These are phyloP conservation scores for Ustilago trichophora DNA, from an alignment of 1,284 basidiomycete species.

Conservation along the genomic window DNA sequence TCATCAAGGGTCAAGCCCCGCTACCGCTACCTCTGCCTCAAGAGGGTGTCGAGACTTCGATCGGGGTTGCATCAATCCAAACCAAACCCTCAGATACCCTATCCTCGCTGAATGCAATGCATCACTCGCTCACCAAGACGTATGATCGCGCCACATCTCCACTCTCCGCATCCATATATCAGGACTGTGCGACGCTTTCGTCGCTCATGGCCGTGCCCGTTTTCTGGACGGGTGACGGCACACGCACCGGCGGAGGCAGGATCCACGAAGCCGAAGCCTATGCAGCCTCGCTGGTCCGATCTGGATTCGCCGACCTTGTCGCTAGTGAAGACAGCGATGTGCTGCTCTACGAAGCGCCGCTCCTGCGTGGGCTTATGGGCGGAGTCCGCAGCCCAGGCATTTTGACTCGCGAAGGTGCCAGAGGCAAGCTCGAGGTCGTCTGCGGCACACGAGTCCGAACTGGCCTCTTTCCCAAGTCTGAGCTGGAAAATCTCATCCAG, in stretches of 20 bases:
- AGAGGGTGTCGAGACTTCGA: background rate
- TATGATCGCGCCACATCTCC: constrained; percentile 50
- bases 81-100: background rate
- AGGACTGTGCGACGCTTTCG: constrained; percentile 54
- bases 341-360: constrained; percentile 62
- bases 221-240: constrained; percentile 60
- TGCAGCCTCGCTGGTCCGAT: constrained; percentile 58
- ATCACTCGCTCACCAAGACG: constrained; percentile 41
- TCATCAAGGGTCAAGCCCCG: constrained; percentile 23
- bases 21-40: constrained; percentile 1
- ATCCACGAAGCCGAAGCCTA: constrained; percentile 66
- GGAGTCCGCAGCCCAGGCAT: constrained; percentile 15
- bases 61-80: background rate
- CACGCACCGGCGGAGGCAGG: constrained; percentile 45
- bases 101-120: constrained; percentile 31
- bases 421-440: constrained; percentile 51
- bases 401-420: constrained; percentile 6
- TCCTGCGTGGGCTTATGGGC: constrained; percentile 60
- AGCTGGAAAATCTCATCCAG: constrained; percentile 12
- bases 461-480: constrained; percentile 39
- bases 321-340: constrained; percentile 67
- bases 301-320: constrained; percentile 62
- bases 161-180: constrained; percentile 43
- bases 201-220: constrained; percentile 55
- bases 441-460: constrained; percentile 42